Evolutionary conservation across 177 flowering plant species (phyloP).

Genomic region (Telopea speciosissima): DNA sequence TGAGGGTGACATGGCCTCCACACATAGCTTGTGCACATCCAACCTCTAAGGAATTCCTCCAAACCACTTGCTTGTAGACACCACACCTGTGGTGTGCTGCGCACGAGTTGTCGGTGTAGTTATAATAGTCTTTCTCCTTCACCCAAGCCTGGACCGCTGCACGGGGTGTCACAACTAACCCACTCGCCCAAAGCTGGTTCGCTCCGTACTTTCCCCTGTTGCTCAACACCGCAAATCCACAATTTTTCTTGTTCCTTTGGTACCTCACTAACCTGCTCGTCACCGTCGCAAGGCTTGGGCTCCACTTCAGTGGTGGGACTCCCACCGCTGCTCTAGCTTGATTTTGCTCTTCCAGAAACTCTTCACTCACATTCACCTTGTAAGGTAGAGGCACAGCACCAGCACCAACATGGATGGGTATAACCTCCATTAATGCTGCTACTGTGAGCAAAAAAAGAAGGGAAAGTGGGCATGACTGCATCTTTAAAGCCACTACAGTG

Average conservation of each 20-base stretch:
- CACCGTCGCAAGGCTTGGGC: slow-evolving; percentile 32
- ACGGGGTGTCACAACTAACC: slow-evolving; percentile 32
- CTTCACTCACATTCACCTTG: slow-evolving; percentile 17
- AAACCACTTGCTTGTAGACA: slow-evolving; percentile 67
- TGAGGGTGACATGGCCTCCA: slow-evolving; percentile 21
- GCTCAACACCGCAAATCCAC: slow-evolving; percentile 43
- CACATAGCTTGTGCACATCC: slow-evolving; percentile 64
- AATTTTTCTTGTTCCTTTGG: slow-evolving; percentile 48
- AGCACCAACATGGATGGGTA: background rate
- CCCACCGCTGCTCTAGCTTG: slow-evolving; percentile 53
- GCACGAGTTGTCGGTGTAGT: slow-evolving; percentile 44
- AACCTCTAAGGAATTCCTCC: slow-evolving; percentile 48
- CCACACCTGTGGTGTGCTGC: slow-evolving; percentile 41
- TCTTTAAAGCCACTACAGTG: too few species aligned
- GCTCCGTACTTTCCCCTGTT: slow-evolving; percentile 39
- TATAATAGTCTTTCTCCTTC: slow-evolving; percentile 48
- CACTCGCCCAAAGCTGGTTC: slow-evolving; percentile 52
- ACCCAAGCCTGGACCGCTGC: slow-evolving; percentile 59
- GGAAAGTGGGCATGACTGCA: background rate
- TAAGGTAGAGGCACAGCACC: background rate
- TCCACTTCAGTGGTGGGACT: slow-evolving; percentile 58
- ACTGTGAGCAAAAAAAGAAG: background rate
- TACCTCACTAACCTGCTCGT: slow-evolving; percentile 37
- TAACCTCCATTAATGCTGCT: background rate
- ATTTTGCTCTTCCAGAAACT: slow-evolving; percentile 59